Evolutionary conservation across 768 basidiomycete genomes (phyloP).

Genomic region (Trametes meyenii): DNA sequence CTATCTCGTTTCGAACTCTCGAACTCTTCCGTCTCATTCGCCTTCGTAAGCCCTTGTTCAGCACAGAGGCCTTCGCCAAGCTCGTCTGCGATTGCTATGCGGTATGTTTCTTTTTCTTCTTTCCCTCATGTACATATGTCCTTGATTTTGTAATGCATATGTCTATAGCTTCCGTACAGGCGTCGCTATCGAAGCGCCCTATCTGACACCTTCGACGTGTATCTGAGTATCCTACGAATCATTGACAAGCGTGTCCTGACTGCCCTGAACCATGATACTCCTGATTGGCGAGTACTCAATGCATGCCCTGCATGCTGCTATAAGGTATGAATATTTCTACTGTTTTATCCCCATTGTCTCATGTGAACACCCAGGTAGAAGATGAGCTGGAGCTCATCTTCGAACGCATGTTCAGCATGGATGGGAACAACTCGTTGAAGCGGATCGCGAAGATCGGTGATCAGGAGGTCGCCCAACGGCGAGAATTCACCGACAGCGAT

Average conservation of each 20-base stretch:
- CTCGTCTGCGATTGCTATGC: too few relatives aligned
- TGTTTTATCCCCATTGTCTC: background rate
- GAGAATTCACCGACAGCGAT: background rate
- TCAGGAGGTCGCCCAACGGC: background rate
- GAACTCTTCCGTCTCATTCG: too few relatives aligned
- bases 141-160: too few relatives aligned
- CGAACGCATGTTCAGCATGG: conserved; percentile 23
- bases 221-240: background rate
- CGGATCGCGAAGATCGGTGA: conserved; percentile 5
- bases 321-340: background rate
- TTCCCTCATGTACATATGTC: too few relatives aligned
- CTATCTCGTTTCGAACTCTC: too few relatives aligned
- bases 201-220: background rate
- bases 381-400: conserved; percentile 1
- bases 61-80: too few relatives aligned
- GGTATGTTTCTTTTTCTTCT: too few relatives aligned
- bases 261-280: conserved; percentile 21
- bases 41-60: too few relatives aligned
- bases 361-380: conserved; percentile 10
- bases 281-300: conserved; percentile 31
- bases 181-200: too few relatives aligned
- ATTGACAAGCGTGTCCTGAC: conserved; percentile 19
- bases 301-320: conserved; percentile 34
- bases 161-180: too few relatives aligned
- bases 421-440: conserved; percentile 27